Evolutionary conservation across 2,329 filamentous ascomycete species (phyloP).

Genomic region (Verticillium klebahnii): DNA sequence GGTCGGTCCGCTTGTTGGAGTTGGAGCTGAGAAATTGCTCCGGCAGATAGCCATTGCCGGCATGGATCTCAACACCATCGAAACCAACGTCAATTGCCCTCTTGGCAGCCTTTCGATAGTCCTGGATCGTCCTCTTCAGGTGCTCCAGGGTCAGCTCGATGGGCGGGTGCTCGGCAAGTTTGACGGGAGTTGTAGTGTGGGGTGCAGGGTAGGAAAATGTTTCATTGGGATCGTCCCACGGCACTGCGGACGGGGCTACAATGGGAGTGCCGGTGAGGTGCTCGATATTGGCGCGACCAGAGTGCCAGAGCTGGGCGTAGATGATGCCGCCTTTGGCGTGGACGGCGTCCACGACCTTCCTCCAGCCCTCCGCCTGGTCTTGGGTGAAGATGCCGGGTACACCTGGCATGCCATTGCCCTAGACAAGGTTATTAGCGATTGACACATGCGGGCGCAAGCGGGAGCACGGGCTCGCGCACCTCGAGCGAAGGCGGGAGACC

Average conservation of each 20-base stretch:
- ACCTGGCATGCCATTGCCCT: constrained; percentile 31
- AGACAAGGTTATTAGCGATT: background rate
- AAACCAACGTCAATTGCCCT: constrained; percentile 51
- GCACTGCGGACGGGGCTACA: constrained; percentile 33
- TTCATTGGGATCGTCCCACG: constrained; percentile 38
- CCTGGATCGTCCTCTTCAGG: constrained; percentile 25
- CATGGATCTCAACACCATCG: constrained; percentile 36
- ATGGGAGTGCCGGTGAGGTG: constrained; percentile 30
- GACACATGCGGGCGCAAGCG: background rate
- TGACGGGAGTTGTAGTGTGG: constrained; percentile 28
- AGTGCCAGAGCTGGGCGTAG: constrained; percentile 55
- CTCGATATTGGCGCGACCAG: constrained; percentile 32
- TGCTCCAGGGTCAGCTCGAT: constrained; percentile 34
- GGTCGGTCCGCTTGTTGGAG: constrained; percentile 29
- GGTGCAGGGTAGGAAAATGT: constrained; percentile 27
- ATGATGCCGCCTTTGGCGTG: constrained; percentile 57
- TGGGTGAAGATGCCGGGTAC: constrained; percentile 54
- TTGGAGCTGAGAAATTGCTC: constrained; percentile 34
- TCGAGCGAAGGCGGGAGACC: constrained; percentile 42
- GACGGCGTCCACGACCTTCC: constrained; percentile 53
- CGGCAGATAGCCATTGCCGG: constrained; percentile 32
- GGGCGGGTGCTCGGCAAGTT: constrained; percentile 24
- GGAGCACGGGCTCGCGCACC: constrained; percentile 13
- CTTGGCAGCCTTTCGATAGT: constrained; percentile 25
- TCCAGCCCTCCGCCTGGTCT: constrained; percentile 54